Evolutionary conservation across 2,329 filamentous ascomycete genomes (phyloP).

Genomic region (Ramularia endophylla): DNA sequence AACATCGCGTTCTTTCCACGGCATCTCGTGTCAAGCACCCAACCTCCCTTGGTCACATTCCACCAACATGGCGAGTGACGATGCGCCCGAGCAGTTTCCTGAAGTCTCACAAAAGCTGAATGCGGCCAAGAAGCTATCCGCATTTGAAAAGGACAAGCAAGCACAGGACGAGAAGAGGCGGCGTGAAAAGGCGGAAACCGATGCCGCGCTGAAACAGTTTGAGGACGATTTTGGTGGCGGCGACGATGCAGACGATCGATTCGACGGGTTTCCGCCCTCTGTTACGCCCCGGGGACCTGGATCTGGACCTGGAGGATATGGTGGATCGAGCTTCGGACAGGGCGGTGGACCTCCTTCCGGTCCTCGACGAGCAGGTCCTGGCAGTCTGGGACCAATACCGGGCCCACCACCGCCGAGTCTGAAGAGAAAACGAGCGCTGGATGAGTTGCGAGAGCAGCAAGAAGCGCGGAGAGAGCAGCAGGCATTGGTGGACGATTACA

Average conservation of each 20-base stretch:
- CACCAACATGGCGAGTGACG: too few relatives aligned
- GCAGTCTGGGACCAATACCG: conserved; percentile 43
- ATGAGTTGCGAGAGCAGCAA: conserved; percentile 28
- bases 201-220: conserved; percentile 80
- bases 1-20: too few relatives aligned
- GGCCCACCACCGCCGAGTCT: conserved; percentile 25
- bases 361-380: conserved; percentile 43
- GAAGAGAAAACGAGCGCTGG: conserved; percentile 30
- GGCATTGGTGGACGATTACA: conserved; percentile 14
- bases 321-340: conserved; percentile 6
- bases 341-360: conserved; percentile 18
- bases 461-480: conserved; percentile 22
- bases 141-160: conserved; percentile 82
- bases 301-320: conserved; percentile 14
- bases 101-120: conserved; percentile 67
- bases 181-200: conserved; percentile 79
- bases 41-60: too few relatives aligned
- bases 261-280: conserved; percentile 16
- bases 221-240: conserved; percentile 62
- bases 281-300: conserved; percentile 39
- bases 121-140: conserved; percentile 74
- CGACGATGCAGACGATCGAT: conserved; percentile 37
- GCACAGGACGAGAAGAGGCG: conserved; percentile 83
- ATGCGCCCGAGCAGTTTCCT: conserved; percentile 50
- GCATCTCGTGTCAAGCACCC: too few relatives aligned